Evolutionary conservation across 208 protist genomes (phyloP), one percentile per base, ranked within the genome.

Genomic region (Tritrichomonas musculus): DNA sequence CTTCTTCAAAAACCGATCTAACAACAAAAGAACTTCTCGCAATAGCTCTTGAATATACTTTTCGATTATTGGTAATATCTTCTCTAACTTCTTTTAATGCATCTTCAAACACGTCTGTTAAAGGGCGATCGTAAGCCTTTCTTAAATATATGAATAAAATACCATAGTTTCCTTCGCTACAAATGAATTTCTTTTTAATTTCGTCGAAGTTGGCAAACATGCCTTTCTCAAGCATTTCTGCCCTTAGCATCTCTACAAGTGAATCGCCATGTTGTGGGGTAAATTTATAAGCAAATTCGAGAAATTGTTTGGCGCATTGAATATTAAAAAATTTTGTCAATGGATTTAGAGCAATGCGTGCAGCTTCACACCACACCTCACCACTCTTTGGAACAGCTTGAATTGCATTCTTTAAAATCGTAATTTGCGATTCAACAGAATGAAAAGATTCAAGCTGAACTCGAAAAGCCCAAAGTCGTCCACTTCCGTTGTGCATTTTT

Each of bases 231-330:
- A 73, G 93, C 30, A 92, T 92, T 60, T 97, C 94, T 30, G 96
- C 93, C 22, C 96, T 27, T 0, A 97, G 75, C 77, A 95, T 94
- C 94, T 97, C 97, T 53, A 97, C 95, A 69, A 97, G 97, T n/a
- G 97, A 97, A 92, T 97, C 97, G 73, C 97, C 97, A 94, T 97
- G 97, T 94, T 97, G 97, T 44, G 97, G 97, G 65, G 97, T 97
- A 93, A 97, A 97, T 88, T 96, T 95, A 50, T 97, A 96, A 4
- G 97, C 96, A 94, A 97, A 97, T 41, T 97, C 92, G 14, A 97
- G 94, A 93, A 96, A 97, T 77, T 93, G 49, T 39, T 96, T 92
- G 22, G 96, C 96, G 11, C 93, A 93, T 36, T 94, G 64, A 0
- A 96, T 77, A 82, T 93, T 72, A 73, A 96, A 96, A 50, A 47